Evolutionary conservation across 2,329 filamentous ascomycete genomes (phyloP).

Genomic region (Delphinella strobiligena): DNA sequence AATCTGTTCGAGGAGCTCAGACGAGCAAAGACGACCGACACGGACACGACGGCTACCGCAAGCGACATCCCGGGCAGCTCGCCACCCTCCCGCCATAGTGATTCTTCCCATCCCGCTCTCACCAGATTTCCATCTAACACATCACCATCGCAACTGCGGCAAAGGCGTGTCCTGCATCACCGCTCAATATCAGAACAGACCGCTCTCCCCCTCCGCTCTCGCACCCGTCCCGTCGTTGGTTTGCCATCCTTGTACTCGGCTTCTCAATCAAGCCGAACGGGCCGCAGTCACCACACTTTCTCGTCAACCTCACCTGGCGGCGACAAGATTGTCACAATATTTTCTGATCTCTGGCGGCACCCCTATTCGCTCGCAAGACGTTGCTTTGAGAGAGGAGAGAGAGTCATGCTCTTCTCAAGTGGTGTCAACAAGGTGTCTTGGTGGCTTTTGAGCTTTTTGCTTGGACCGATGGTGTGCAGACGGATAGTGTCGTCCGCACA

Average conservation of each 20-base stretch:
- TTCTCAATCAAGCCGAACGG: background rate
- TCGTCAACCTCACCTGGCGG: background rate
- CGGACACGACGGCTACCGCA: background rate
- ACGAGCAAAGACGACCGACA: constrained; percentile 11
- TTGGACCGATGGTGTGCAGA: constrained; percentile 24
- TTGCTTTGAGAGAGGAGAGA: constrained; percentile 17
- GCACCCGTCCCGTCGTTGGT: background rate
- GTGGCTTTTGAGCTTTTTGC: constrained; percentile 21
- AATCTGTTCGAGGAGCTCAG: constrained; percentile 24
- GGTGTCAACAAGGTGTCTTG: constrained; percentile 21
- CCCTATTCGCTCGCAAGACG: constrained; percentile 19
- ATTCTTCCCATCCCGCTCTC: background rate
- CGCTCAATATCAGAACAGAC: constrained; percentile 10
- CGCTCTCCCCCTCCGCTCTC: background rate
- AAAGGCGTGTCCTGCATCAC: constrained; percentile 2
- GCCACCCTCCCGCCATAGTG: no score
- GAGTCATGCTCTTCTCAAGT: constrained; percentile 16
- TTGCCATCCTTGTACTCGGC: background rate
- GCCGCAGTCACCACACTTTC: background rate
- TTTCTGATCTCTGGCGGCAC: constrained; percentile 14
- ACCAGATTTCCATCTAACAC: background rate
- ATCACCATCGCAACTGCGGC: background rate
- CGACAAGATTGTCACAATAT: background rate
- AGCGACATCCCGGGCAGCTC: background rate
- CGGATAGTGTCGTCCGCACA: constrained; percentile 13